Evolutionary conservation across 2,329 filamentous ascomycete genomes (phyloP).

Genomic region (Talaromyces sp.): DNA sequence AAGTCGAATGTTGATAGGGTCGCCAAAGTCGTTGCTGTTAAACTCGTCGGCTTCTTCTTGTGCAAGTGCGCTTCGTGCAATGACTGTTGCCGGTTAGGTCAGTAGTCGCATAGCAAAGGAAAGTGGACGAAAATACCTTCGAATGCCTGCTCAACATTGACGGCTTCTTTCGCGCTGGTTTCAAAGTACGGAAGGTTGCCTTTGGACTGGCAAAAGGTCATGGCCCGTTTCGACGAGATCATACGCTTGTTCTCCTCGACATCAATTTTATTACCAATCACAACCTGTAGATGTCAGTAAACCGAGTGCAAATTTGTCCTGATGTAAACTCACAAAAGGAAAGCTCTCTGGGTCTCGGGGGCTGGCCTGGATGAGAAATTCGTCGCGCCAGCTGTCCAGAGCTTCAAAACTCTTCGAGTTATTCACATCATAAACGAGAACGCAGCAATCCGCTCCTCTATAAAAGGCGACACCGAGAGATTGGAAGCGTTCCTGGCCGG

Average conservation of each 20-base stretch:
- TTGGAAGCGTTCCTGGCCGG: conserved; percentile 95
- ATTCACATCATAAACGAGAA: conserved; percentile 97
- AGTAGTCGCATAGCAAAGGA: conserved; percentile 7
- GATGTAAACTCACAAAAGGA: conserved; percentile 73
- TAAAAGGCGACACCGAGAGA: conserved; percentile 97
- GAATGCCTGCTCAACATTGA: conserved; percentile 91
- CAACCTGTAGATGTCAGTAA: conserved; percentile 53
- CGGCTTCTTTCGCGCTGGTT: conserved; percentile 96
- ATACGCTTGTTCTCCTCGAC: conserved; percentile 96
- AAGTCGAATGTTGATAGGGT: conserved; percentile 96
- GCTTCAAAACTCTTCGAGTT: conserved; percentile 99
- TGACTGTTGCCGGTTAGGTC: conserved; percentile 54
- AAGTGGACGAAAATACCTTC: conserved; percentile 47
- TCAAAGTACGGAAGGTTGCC: conserved; percentile 98
- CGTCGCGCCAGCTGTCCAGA: conserved; percentile 95
- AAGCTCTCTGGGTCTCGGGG: conserved; percentile 96
- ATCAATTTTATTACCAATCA: conserved; percentile 98
- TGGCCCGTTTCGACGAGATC: conserved; percentile 91
- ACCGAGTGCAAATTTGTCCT: neutral
- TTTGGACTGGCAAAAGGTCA: conserved; percentile 96
- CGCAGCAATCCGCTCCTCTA: conserved; percentile 93
- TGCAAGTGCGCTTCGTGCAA: conserved; percentile 87
- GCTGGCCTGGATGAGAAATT: conserved; percentile 95
- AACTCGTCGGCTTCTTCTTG: conserved; percentile 98
- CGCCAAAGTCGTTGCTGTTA: conserved; percentile 83